These are phyloP conservation scores for Fomitopsis pinicola DNA, from an alignment of 1,284 basidiomycete genomes.

Conservation along the genomic window DNA sequence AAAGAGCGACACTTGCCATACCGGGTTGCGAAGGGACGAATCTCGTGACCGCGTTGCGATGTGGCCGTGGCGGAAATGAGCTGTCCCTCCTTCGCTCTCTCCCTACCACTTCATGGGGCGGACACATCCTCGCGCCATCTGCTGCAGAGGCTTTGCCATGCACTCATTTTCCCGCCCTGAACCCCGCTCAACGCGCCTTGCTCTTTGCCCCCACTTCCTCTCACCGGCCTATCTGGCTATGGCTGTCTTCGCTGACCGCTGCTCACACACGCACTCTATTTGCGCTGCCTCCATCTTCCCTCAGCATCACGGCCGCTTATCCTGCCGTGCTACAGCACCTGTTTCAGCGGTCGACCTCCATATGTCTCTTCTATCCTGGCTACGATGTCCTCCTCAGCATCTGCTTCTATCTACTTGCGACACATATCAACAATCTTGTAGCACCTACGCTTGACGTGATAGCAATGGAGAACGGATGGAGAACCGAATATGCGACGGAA, in stretches of 20 bases:
- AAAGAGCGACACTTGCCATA: no score
- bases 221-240: not conserved
- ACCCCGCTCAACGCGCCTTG: no score
- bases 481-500: not conserved
- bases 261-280: conserved; percentile 26
- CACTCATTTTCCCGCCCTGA: no score
- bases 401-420: conserved; percentile 20
- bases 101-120: no score
- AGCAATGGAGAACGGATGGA: not conserved
- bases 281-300: conserved; percentile 28
- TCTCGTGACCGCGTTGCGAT: no score
- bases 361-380: conserved; percentile 36
- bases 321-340: conserved; percentile 43
- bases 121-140: no score
- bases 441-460: not conserved
- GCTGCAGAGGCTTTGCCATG: no score
- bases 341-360: conserved; percentile 47
- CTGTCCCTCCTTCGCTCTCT: no score
- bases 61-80: no score
- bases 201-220: no score
- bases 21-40: no score
- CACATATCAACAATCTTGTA: conserved; percentile 16
- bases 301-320: conserved; percentile 41
- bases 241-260: conserved; percentile 11
- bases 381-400: conserved; percentile 29